phyloP scores from a whole-genome alignment of 2,329 filamentous ascomycete genomes.

The Fusarium sp. region DNA sequence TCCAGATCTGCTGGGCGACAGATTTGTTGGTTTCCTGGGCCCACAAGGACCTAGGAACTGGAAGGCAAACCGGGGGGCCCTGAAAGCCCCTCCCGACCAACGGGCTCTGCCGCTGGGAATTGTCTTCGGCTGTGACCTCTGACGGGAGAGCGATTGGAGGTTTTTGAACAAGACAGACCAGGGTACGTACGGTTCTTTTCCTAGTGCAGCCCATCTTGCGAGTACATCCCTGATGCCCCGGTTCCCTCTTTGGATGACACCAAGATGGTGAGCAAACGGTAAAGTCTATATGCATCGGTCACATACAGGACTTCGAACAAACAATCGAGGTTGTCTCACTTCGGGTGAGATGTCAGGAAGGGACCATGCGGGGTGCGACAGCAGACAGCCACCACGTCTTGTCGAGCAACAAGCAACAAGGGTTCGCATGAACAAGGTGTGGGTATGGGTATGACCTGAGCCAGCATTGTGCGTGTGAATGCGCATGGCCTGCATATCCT shows the following conservation, averaged over 20 bases:
- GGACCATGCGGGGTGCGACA: conserved; percentile 37
- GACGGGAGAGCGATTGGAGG: conserved; percentile 33
- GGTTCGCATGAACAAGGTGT: conserved; percentile 43
- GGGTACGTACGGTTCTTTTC: conserved; percentile 45
- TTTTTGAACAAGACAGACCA: conserved; percentile 22
- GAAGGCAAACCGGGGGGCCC: conserved; percentile 38
- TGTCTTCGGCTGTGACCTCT: conserved; percentile 33
- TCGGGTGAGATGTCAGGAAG: conserved; percentile 43
- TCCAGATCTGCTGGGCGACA: conserved; percentile 46
- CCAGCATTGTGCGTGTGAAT: conserved; percentile 22
- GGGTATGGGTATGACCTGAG: conserved; percentile 28
- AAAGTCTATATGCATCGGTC: conserved; percentile 39
- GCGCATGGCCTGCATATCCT: conserved; percentile 24
- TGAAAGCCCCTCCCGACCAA: conserved; percentile 43
- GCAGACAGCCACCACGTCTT: conserved; percentile 33
- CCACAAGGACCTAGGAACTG: conserved; percentile 37
- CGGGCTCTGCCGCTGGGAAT: conserved; percentile 42
- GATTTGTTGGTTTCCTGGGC: conserved; percentile 39
- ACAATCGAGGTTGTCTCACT: conserved; percentile 39
- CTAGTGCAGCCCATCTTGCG: conserved; percentile 53
- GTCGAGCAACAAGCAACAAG: conserved; percentile 31
- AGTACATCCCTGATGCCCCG: conserved; percentile 40
- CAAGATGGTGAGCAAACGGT: conserved; percentile 28
- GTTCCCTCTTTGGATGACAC: conserved; percentile 31
- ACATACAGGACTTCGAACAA: conserved; percentile 31